Conservation (phyloP, 139 green algal genomes). For the Picochlorum sp. region DNA sequence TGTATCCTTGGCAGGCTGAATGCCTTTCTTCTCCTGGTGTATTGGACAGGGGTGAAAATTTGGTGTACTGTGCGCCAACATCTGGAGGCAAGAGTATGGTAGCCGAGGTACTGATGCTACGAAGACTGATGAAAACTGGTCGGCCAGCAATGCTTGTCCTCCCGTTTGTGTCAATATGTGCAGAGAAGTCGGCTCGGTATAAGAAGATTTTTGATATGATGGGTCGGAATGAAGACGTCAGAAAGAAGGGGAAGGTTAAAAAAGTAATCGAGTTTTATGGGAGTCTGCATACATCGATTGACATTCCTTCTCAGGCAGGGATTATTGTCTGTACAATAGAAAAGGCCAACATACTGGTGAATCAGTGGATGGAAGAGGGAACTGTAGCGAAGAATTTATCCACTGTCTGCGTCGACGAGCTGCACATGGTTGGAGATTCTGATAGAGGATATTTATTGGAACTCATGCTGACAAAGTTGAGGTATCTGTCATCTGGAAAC, state of each 20-base stretch:
- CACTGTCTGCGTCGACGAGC: conserved; percentile 64
- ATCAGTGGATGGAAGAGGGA: conserved; percentile 31
- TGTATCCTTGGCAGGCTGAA: conserved; percentile 76
- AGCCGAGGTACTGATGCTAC: conserved; percentile 74
- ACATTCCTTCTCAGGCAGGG: conserved; percentile 20
- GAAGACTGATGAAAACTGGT: conserved; percentile 31
- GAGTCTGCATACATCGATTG: conserved; percentile 5
- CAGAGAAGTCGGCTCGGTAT: conserved; percentile 47
- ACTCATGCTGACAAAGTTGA: conserved; percentile 94
- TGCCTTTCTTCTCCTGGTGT: conserved; percentile 50
- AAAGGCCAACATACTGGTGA: conserved; percentile 72
- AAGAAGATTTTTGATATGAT: conserved; percentile 14
- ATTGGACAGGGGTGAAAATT: conserved; percentile 29
- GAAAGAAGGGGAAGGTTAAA: conserved; percentile 16
- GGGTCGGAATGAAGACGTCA: background rate
- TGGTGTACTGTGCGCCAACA: conserved; percentile 84
- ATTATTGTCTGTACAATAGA: conserved; percentile 77
- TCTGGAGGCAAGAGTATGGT: conserved; percentile 81
- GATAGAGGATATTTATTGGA: conserved; percentile 88
- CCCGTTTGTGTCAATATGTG: conserved; percentile 54
- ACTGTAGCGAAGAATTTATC: conserved; percentile 29
- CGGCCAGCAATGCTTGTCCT: conserved; percentile 39
- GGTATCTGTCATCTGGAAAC: conserved; percentile 38
- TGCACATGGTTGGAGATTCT: conserved; percentile 71
- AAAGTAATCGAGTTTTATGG: conserved; percentile 27